Conservation (phyloP, 2,329 filamentous ascomycete species). For the Trichoderma koningii region DNA sequence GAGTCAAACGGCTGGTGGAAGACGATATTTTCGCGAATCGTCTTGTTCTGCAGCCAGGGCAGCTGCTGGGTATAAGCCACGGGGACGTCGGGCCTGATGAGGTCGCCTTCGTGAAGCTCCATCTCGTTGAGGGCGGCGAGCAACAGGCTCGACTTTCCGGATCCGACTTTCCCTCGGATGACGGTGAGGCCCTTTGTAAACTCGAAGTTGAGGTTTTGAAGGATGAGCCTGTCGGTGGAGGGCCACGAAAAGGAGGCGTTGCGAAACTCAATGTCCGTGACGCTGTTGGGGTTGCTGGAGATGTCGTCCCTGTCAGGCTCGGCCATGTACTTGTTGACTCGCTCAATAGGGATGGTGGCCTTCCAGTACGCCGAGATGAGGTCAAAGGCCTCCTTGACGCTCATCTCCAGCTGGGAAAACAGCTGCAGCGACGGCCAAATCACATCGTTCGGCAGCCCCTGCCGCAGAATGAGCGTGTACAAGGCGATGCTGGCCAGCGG, state of each 20-base stretch:
- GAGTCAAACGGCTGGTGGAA: constrained; percentile 61
- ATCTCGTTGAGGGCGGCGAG: constrained; percentile 64
- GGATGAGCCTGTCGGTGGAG: constrained; percentile 57
- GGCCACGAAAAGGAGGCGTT: constrained; percentile 80
- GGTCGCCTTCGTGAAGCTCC: constrained; percentile 61
- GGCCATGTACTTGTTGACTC: constrained; percentile 83
- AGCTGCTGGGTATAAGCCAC: constrained; percentile 61
- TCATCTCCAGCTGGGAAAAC: constrained; percentile 73
- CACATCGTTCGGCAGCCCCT: constrained; percentile 72
- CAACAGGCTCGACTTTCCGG: constrained; percentile 63
- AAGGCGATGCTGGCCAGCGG: constrained; percentile 80
- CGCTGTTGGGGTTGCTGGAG: constrained; percentile 40
- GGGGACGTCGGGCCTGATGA: constrained; percentile 51
- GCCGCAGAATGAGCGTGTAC: constrained; percentile 71
- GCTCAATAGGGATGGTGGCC: constrained; percentile 76
- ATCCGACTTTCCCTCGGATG: constrained; percentile 60
- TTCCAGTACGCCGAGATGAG: constrained; percentile 78
- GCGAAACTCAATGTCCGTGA: constrained; percentile 54
- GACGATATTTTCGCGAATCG: constrained; percentile 64
- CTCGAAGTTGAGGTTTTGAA: constrained; percentile 49
- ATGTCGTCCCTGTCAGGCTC: constrained; percentile 73
- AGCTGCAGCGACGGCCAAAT: constrained; percentile 85
- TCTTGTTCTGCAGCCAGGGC: constrained; percentile 67
- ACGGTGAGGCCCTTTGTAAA: constrained; percentile 56
- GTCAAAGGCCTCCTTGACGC: constrained; percentile 72